Base-by-base conservation (phyloP, 1,139 yeast species). In the Wickerhamiella pararugosa region DNA sequence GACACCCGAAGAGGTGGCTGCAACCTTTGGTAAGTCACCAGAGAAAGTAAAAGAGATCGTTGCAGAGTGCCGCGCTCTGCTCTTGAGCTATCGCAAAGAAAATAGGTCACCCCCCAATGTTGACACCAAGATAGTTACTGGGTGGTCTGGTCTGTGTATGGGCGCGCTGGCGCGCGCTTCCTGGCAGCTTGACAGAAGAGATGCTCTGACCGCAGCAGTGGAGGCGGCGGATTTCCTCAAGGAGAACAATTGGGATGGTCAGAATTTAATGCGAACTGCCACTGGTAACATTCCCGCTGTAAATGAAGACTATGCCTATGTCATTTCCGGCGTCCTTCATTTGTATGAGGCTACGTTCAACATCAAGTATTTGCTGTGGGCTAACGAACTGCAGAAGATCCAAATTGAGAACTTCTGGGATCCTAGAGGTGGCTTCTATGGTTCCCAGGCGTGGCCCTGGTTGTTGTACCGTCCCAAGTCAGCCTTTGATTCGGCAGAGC, bases 401-500 rank as follows among this genome's bases (percentile, higher is more conserved):
- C 66, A 62, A 46, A 44, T 55, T 27, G 42, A 45, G 28, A 45
- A 51, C 39, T 62, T 63, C 46, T 57, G 62, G 60, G 67, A 63
- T 42, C 26, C 45, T 5, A 49, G 55, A 10, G 64, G 64, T 3
- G 64, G 61, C 4, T 63, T 56, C 45, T 63, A 47, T 50, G 44
- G 48, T 26, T 34, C 48, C 7, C 46, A 48, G n/a, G 40, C 41
- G 15, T 34, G 34, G 36, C 41, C 45, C 5, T 49, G 53, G 34
- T 54, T 60, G 21, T 51, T 59, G 15, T 52, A 59, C 49, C 50
- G 65, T 10, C 63, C 64, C 38, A 63, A 63, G 49, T 47, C 51
- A 29, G 62, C 61, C 15, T 60, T 59, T 42, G 68, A 64, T 44
- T 45, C 57, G n/a, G 62, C 64, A 1, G 66, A 61, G 46, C 67